Evolutionary conservation across 352 stramenopile species (phyloP).

Genomic region (Phytophthora hibernalis): DNA sequence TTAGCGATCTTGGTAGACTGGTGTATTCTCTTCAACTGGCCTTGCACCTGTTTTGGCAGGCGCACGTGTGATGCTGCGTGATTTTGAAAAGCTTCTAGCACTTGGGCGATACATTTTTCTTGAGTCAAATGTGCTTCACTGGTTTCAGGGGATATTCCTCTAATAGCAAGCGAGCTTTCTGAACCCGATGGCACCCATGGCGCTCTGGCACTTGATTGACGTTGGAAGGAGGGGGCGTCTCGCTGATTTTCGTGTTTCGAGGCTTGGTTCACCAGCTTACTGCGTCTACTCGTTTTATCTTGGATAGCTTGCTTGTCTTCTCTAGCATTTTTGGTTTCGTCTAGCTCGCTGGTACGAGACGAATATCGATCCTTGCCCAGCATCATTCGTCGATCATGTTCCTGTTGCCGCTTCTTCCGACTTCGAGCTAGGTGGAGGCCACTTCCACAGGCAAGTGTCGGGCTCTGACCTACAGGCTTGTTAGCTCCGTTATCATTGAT

Average conservation of each 20-base stretch:
- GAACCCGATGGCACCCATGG: constrained; percentile 22
- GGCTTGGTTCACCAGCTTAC: constrained; percentile 12
- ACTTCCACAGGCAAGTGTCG: constrained; percentile 39
- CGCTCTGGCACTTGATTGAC: constrained; percentile 10
- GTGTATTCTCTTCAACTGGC: constrained; percentile 23
- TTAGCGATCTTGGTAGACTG: constrained; percentile 1
- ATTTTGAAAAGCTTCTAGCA: constrained; percentile 22
- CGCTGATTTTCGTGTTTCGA: constrained; percentile 9
- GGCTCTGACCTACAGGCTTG: constrained; percentile 1
- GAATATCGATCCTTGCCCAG: constrained; percentile 18
- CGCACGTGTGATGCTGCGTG: constrained; percentile 17
- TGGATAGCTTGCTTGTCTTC: constrained; percentile 13
- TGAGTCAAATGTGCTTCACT: constrained; percentile 5
- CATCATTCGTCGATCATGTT: constrained; percentile 36
- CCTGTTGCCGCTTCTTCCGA: constrained; percentile 37
- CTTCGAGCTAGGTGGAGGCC: constrained; percentile 45
- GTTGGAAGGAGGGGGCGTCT: neutral
- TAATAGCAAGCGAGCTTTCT: constrained; percentile 11
- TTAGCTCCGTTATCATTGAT: constrained; percentile 11
- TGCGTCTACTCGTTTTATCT: constrained; percentile 21
- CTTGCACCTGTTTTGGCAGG: constrained; percentile 16
- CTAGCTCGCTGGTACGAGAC: neutral
- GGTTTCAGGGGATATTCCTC: constrained; percentile 3
- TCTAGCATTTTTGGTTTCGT: neutral
- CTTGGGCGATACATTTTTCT: constrained; percentile 23